Evolutionary conservation across 768 basidiomycete species (phyloP), one percentile per base, ranked within the genome.

Genomic region (Xerocomellus amylosporus): DNA sequence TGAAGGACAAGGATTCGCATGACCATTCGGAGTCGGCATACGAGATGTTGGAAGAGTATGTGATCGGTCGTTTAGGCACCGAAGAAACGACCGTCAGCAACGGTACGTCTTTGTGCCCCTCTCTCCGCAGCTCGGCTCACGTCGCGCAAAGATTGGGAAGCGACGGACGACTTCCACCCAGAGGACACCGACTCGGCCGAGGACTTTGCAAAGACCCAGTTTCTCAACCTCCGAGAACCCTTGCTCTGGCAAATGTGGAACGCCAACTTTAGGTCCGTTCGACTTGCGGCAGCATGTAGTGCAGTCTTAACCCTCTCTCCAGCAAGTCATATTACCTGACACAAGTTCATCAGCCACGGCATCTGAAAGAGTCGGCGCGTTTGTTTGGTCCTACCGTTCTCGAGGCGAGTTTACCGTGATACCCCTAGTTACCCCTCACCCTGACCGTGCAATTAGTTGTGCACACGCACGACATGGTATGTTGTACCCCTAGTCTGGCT

Each of bases 331-430:
- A 94, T 71, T 99, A 99, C 68, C 77, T 99, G 46, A 82, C 92
- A 63, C 97, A 99, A 71, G 91, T 99, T 0, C 97, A 99, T 71
- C 94, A 98, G 69, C 96, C 97, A 2, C 83, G 97, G 40, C 95
- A 95, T 70, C 71, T 95, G 49, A 72, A 83, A 8, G 79, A 91
- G 48, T 86, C 90, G 17, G 94, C 95, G 2, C 85, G 92, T 59
- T 75, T 99, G 55, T 98, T 99, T 68, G 90, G 87, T 13, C 84
- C 88, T 2, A 75, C 80, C 39, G 78, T 85, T 53, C 84, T 97
- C 31, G 96, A 99, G 82, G 89, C 86, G 55, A 36, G 75, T 65
- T 34, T 26, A 1, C 24, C 43, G 24, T 54, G 22, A 40, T 33
- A 9, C 12, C 8, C 12, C 26, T 46, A 6, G 13, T 12, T n/a